Conservation (phyloP, 371 early-diverging fungal genomes). For the Mortierella sp. region DNA sequence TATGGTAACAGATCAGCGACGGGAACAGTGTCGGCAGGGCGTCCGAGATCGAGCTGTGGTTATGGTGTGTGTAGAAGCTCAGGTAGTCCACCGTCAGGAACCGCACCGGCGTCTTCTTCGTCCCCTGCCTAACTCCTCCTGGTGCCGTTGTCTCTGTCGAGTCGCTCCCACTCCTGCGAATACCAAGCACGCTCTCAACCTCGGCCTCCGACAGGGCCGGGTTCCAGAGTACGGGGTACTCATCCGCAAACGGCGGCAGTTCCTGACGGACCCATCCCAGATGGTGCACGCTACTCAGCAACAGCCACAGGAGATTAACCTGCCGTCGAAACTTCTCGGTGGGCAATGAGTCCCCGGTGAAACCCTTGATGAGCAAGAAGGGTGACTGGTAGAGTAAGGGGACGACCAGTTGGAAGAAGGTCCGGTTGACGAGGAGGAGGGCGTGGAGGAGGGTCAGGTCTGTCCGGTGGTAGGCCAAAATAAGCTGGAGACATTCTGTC, state of each 20-base stretch:
- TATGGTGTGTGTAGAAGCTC: conserved; percentile 27
- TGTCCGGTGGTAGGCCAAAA: conserved; percentile 15
- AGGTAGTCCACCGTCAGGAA: conserved; percentile 33
- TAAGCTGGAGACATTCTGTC: conserved; percentile 33
- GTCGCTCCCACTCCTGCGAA: not conserved
- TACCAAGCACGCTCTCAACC: not conserved
- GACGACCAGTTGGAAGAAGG: conserved; percentile 27
- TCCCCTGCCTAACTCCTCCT: not conserved
- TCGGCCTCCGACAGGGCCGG: not conserved
- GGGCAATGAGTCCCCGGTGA: conserved; percentile 13
- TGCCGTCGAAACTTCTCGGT: conserved; percentile 22
- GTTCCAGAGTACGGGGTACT: conserved; percentile 2
- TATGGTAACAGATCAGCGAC: conserved; percentile 16
- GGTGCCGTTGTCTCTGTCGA: not conserved
- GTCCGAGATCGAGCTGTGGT: conserved; percentile 23
- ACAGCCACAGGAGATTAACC: conserved; percentile 28
- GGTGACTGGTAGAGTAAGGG: conserved; percentile 29
- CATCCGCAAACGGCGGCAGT: conserved; percentile 24
- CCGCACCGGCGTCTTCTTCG: not conserved
- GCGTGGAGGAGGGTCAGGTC: conserved; percentile 20
- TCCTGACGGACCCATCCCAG: conserved; percentile 20
- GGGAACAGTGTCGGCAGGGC: conserved; percentile 31
- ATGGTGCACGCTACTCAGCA: conserved; percentile 24
- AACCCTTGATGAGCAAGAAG: conserved; percentile 17
- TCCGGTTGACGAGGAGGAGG: conserved; percentile 23